phyloP scores from a whole-genome alignment of 2,329 filamentous ascomycete species.

The Penicillium frequentans region DNA sequence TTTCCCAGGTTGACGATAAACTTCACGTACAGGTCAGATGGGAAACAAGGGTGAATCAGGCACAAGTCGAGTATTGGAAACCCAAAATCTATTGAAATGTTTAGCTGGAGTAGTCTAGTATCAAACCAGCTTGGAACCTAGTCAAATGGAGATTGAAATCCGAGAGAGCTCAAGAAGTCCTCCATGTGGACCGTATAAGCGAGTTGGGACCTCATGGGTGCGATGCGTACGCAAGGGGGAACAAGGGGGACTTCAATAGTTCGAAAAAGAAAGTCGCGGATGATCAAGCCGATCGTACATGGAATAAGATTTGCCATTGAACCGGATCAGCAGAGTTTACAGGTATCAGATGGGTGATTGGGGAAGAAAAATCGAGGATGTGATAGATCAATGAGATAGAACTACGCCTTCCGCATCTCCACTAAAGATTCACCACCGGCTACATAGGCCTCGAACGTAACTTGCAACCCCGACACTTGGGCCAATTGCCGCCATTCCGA shows the following conservation, averaged over 20 bases:
- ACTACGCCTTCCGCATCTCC: constrained; percentile 31
- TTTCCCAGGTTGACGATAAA: background rate
- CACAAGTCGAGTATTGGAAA: background rate
- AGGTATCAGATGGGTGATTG: constrained; percentile 7
- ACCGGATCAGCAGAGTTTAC: too few relatives aligned
- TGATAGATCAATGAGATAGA: background rate
- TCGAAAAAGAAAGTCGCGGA: background rate
- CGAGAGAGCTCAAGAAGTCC: background rate
- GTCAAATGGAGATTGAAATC: too few relatives aligned
- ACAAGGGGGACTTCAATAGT: background rate
- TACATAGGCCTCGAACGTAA: constrained; percentile 39
- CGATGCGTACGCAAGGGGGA: too few relatives aligned
- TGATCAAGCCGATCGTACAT: background rate
- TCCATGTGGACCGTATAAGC: background rate
- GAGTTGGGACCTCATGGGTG: background rate
- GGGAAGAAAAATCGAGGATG: background rate
- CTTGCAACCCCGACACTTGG: constrained; percentile 30
- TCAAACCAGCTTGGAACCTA: background rate
- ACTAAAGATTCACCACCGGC: constrained; percentile 34
- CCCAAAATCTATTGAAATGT: background rate
- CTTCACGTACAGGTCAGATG: constrained; percentile 18
- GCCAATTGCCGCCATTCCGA: constrained; percentile 38
- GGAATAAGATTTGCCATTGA: background rate
- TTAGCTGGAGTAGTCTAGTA: background rate
- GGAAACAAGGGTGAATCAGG: constrained; percentile 15